Evolutionary conservation across 2,329 filamentous ascomycete species (phyloP).

Genomic region (Simplicillium aogashimaense): DNA sequence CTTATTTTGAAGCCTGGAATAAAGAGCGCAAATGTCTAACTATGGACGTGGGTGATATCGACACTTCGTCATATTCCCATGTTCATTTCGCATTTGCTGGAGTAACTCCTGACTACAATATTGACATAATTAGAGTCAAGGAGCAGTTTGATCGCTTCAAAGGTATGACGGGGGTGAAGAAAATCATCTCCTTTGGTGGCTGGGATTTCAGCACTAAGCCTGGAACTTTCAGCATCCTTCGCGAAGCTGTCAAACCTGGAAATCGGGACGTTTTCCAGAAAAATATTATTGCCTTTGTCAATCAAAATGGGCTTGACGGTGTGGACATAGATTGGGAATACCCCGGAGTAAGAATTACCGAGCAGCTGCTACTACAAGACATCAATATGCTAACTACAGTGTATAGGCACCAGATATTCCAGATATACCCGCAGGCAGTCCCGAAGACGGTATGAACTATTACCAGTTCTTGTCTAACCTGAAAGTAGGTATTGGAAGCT

Average conservation of each 20-base stretch:
- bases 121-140: neutral
- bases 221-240: constrained; percentile 34
- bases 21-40: constrained; percentile 10
- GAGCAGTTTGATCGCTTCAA: too few relatives aligned
- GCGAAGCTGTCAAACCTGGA: constrained; percentile 48
- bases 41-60: constrained; percentile 5
- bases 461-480: constrained; percentile 3
- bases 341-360: constrained; percentile 3
- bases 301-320: constrained; percentile 40
- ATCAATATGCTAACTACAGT: neutral
- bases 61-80: constrained; percentile 20
- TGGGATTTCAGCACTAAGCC: constrained; percentile 67
- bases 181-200: constrained; percentile 66
- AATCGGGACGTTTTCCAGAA: constrained; percentile 58
- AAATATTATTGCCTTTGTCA: constrained; percentile 57
- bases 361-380: too few relatives aligned
- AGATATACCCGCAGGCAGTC: constrained; percentile 5
- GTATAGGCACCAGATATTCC: constrained; percentile 9
- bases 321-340: constrained; percentile 6
- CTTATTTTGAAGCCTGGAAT: too few relatives aligned
- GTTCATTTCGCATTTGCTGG: constrained; percentile 20
- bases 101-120: constrained; percentile 12
- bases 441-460: constrained; percentile 7
- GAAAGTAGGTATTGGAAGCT: neutral
- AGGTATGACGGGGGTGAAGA: constrained; percentile 8